Conservation (phyloP, 495 filamentous ascomycete genomes). For the Entonaema liquescens region DNA sequence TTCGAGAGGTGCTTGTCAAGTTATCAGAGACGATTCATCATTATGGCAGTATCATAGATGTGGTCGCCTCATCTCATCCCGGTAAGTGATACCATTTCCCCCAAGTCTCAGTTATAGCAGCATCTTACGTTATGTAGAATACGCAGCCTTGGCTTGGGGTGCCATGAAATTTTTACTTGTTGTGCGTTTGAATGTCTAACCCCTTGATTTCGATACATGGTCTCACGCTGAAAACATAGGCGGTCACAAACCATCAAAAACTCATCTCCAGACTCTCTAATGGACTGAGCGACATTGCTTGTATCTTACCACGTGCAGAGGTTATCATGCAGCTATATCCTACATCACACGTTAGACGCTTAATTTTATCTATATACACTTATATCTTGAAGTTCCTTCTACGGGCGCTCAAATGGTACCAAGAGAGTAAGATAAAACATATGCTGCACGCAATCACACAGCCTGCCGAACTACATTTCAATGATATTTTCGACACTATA, state of each 20-base stretch:
- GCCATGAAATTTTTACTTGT: constrained; percentile 45
- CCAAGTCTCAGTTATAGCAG: no score
- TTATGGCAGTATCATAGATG: constrained; percentile 36
- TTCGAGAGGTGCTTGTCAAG: constrained; percentile 22
- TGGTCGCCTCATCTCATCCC: constrained; percentile 42
- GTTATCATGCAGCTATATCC: constrained; percentile 5
- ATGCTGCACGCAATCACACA: constrained; percentile 6
- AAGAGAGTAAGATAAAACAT: constrained; percentile 29
- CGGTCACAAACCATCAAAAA: constrained; percentile 44
- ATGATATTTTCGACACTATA: constrained; percentile 9
- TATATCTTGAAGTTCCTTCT: constrained; percentile 14
- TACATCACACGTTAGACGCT: not conserved
- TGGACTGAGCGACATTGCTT: constrained; percentile 29
- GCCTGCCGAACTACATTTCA: constrained; percentile 11
- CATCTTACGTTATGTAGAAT: constrained; percentile 28
- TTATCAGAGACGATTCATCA: constrained; percentile 29
- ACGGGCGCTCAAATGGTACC: constrained; percentile 46
- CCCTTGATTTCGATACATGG: not conserved
- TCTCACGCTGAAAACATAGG: constrained; percentile 1
- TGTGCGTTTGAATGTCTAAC: constrained; percentile 8
- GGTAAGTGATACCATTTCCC: no score
- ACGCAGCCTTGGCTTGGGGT: constrained; percentile 50
- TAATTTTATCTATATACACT: constrained; percentile 1
- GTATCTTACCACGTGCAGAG: not conserved
- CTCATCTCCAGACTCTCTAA: constrained; percentile 33